Evolutionary conservation across 495 filamentous ascomycete species (phyloP).

Genomic region (Lophiostoma macrostomum): DNA sequence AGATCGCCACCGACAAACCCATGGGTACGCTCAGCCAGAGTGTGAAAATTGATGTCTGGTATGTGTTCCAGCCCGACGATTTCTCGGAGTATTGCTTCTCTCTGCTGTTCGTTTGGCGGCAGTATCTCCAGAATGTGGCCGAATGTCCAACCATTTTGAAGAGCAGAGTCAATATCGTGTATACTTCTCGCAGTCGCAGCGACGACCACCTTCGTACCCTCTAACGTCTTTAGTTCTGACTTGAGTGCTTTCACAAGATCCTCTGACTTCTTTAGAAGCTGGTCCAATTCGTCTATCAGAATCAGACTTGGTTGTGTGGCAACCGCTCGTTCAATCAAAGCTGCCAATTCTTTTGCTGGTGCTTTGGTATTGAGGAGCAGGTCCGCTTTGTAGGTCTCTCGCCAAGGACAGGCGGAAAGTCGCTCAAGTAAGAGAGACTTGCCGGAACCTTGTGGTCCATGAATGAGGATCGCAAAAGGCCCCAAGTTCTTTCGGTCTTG

Average conservation of each 20-base stretch:
- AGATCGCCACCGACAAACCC: conserved; percentile 69
- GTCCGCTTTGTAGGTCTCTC: conserved; percentile 59
- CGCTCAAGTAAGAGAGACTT: conserved; percentile 69
- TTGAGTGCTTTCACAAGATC: conserved; percentile 38
- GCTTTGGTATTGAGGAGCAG: conserved; percentile 42
- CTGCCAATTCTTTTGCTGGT: conserved; percentile 48
- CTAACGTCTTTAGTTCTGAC: conserved; percentile 45
- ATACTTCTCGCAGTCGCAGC: conserved; percentile 71
- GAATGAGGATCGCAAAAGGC: conserved; percentile 56
- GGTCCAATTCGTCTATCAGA: conserved; percentile 77
- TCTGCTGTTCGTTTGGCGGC: conserved; percentile 57
- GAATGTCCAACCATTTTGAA: conserved; percentile 20
- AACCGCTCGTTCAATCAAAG: conserved; percentile 68
- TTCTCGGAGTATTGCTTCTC: conserved; percentile 60
- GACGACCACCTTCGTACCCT: conserved; percentile 55
- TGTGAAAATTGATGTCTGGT: conserved; percentile 34
- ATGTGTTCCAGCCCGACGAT: conserved; percentile 8
- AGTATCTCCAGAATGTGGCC: conserved; percentile 72
- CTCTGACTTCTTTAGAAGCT: conserved; percentile 62
- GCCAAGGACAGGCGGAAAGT: conserved; percentile 67
- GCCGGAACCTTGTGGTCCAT: conserved; percentile 80
- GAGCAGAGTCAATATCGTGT: conserved; percentile 71
- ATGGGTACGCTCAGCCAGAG: conserved; percentile 59
- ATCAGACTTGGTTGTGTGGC: conserved; percentile 75
- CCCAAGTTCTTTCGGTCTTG: conserved; percentile 39